Percentiles rank a stretch among this genome's conserved stretches.
phyloP scores from a whole-genome alignment of 108 stramenopile species.

The Nitzschia inconspicua region DNA sequence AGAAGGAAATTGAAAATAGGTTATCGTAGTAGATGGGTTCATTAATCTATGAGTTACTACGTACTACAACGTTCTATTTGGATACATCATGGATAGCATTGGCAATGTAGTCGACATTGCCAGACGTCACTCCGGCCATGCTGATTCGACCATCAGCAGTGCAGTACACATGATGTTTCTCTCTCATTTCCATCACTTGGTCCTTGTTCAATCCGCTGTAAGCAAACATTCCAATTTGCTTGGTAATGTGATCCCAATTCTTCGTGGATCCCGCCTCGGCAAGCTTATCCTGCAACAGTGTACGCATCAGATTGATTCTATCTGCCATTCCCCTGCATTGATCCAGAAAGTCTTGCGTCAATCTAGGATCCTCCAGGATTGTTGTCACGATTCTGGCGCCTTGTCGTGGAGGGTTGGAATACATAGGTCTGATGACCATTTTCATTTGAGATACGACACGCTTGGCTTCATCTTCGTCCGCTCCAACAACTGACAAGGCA shows the following conservation, averaged over 20 bases:
- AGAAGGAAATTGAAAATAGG: not conserved
- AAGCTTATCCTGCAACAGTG: conserved; percentile 60
- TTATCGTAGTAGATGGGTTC: not conserved
- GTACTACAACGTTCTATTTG: conserved; percentile 31
- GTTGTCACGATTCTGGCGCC: conserved; percentile 95
- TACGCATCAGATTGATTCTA: conserved; percentile 92
- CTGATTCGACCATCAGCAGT: conserved; percentile 97
- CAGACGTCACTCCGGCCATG: conserved; percentile 97
- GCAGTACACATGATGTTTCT: conserved; percentile 95
- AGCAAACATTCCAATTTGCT: conserved; percentile 97
- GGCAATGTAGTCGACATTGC: conserved; percentile 96
- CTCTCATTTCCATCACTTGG: conserved; percentile 85
- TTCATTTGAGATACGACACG: conserved; percentile 95
- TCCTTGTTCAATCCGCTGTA: conserved; percentile 92
- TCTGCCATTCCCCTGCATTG: conserved; percentile 98
- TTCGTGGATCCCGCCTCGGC: conserved; percentile 75
- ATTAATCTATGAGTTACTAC: not conserved
- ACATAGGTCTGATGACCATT: conserved; percentile 95
- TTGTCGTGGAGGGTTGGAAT: conserved; percentile 97
- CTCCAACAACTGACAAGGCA: conserved; percentile 88
- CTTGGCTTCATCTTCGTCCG: conserved; percentile 85
- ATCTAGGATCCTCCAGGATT: conserved; percentile 77
- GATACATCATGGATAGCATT: conserved; percentile 93
- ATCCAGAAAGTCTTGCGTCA: conserved; percentile 80
- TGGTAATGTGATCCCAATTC: conserved; percentile 96